A percentile compares a stretch with the other conserved stretches of the same genome.
phyloP scores from a whole-genome alignment of 2,329 filamentous ascomycete genomes.

The Zalaria sp. region DNA sequence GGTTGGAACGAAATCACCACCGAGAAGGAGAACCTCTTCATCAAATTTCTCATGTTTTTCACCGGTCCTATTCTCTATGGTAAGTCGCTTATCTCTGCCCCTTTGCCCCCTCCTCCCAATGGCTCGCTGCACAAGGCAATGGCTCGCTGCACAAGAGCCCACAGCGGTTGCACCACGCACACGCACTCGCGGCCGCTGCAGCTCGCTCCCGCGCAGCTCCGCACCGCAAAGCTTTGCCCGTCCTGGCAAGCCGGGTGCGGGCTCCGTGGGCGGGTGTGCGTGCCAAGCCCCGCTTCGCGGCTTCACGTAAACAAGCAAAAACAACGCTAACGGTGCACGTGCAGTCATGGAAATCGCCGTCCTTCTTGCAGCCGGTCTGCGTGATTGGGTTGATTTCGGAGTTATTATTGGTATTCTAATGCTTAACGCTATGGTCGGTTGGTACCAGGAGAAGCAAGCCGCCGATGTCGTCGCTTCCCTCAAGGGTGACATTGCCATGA shows the following conservation, averaged over 20 bases:
- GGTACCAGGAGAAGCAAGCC: conserved; percentile 71
- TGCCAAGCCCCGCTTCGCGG: neutral
- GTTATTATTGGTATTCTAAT: conserved; percentile 63
- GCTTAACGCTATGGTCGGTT: conserved; percentile 64
- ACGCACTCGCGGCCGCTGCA: neutral
- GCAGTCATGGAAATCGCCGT: conserved; percentile 66
- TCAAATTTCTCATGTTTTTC: conserved; percentile 66
- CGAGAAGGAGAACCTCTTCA: conserved; percentile 62
- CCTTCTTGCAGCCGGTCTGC: conserved; percentile 57
- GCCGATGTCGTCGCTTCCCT: conserved; percentile 61
- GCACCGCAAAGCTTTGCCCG: conserved; percentile 2
- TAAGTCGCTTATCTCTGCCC: conserved; percentile 27
- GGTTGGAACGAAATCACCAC: conserved; percentile 60
- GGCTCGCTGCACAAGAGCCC: neutral
- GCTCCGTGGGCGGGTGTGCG: neutral
- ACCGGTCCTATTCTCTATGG: conserved; percentile 63
- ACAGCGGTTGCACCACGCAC: conserved; percentile 2
- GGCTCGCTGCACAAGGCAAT: conserved; percentile 1
- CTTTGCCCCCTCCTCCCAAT: conserved; percentile 7
- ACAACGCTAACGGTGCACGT: conserved; percentile 11
- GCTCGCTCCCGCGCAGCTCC: conserved; percentile 3
- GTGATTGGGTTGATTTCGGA: conserved; percentile 65
- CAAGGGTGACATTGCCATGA: conserved; percentile 70
- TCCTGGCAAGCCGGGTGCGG: too few species aligned
- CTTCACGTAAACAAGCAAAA: conserved; percentile 1